Percentiles rank a stretch among this genome's conserved stretches.
phyloP scores from a whole-genome alignment of 257 asterid species.

The Anisodus tanguticus region DNA sequence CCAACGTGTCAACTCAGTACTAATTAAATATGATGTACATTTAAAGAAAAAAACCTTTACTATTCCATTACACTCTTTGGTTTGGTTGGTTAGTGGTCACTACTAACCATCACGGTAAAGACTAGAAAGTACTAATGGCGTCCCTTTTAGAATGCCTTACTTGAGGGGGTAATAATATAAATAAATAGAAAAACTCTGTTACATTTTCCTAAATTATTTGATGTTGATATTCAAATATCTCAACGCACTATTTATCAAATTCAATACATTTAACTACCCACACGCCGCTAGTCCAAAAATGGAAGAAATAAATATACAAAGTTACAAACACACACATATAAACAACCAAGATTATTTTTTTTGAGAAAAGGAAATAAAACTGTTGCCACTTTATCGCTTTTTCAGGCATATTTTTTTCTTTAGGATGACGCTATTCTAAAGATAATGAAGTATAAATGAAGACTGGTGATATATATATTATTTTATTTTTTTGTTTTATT shows the following conservation, averaged over 20 bases:
- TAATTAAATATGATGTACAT: too few relatives aligned
- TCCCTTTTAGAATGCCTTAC: conserved; percentile 2
- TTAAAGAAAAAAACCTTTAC: background rate
- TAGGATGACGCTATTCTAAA: conserved; percentile 10
- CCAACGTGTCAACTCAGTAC: too few relatives aligned
- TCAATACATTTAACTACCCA: background rate
- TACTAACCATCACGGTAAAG: background rate
- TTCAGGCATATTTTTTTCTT: conserved; percentile 11
- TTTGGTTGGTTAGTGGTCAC: background rate
- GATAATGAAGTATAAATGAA: background rate
- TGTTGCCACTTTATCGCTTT: background rate
- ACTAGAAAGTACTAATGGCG: background rate
- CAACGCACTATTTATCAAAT: background rate
- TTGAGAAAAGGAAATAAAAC: background rate
- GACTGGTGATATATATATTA: background rate
- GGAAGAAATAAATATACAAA: background rate
- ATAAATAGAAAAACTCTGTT: background rate
- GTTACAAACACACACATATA: background rate
- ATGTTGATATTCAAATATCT: background rate
- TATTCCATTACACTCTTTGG: background rate
- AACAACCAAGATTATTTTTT: background rate
- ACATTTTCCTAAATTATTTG: background rate
- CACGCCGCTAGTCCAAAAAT: background rate
- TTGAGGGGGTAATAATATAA: background rate
- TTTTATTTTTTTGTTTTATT: too few relatives aligned